Evolutionary conservation across 2,329 filamentous ascomycete genomes (phyloP), one percentile per base, ranked within the genome.

Genomic region (Juglanconis oblonga): DNA sequence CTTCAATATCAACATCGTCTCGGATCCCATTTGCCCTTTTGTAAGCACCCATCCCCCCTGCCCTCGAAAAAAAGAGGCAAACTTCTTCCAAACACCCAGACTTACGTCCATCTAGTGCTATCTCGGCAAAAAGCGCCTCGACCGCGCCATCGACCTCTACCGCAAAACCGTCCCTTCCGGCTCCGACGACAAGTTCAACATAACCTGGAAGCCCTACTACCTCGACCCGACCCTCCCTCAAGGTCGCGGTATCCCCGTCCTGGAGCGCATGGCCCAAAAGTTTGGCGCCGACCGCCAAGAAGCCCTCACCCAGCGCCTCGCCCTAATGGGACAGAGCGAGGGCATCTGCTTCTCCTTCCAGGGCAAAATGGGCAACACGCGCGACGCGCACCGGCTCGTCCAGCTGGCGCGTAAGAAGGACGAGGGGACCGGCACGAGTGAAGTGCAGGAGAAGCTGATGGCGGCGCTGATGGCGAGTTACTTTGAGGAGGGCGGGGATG

Each of bases 181-280:
- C 9, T 69, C 72, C 48, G 73, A 80, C 44, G 89, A 94, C 74
- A 90, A 81, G 24, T 93, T 96, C 76, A 82, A 80, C 51, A 85
- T 90, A 13, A 82, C 81, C 62, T 96, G 91, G 90, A 81, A 84
- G 62, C 89, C 92, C 1, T 96, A 90, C 77, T 93, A 94, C 72
- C 83, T 96, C 55, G 87, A 93, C 69, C 89, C 90, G 0, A 78
- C 84, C 1, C 82, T 88, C 0, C 74, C 79, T 4, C 47, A n/a
- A 31, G 72, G 70, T 29, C 65, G 67, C 44, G 77, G 80, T 5
- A 68, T 82, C 4, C 78, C 81, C 17, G 71, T 81, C 47, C 67
- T 63, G 2, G 79, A 72, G 64, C 82, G 82, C 70, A 88, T 89
- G 71, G 76, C 77, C 11, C 69, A 75, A 29, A 88, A 87, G 64